Evolutionary conservation across 805 yeast genomes (phyloP), one percentile per base, ranked within the genome.

Genomic region (Teunomyces tritomae): DNA sequence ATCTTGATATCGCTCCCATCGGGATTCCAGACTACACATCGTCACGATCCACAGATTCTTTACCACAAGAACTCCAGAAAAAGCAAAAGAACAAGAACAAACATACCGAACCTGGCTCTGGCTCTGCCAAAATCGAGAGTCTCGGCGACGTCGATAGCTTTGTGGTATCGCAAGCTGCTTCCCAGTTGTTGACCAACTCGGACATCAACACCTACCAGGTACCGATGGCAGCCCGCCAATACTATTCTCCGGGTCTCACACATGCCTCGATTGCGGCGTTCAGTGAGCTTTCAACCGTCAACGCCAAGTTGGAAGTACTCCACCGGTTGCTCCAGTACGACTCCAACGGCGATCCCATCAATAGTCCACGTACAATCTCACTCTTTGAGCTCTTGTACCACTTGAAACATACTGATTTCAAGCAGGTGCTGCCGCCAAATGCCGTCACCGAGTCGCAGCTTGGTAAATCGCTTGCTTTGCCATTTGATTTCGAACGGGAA

Each of bases 301-400:
- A 73, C 6, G 57, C 65, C 45, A 74, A 74, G 54, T 62, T 81
- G 39, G 79, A 79, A 52, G 45, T 66, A 3, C 54, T 82, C 28
- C 82, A 81, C 60, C 60, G 77, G 45, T 50, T 64, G 4, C 55
- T 81, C 5, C 83, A 77, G 59, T 61, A 64, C 51, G 71, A 67
- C 48, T 65, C 61, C 16, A 50, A 52, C 45, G 68, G 68, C n/a
- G 65, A 65, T 44, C 42, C 61, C 8, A 46, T 63, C 16, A 64
- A 61, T 16, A 53, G 65, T 1, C 67, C 73, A 1, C 54, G 67
- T 39, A 59, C 69, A 2, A 46, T 70, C 5, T 68, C 74, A 1
- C 55, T 71, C 1, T 72, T 71, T 47, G 70, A 68, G 47, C 43
- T 71, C n/a, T 54, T 69, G 41, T 48, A 54, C 8, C 52, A 51